phyloP scores from a whole-genome alignment of 2,329 filamentous ascomycete species.

The Microdochium trichocladiopsis region DNA sequence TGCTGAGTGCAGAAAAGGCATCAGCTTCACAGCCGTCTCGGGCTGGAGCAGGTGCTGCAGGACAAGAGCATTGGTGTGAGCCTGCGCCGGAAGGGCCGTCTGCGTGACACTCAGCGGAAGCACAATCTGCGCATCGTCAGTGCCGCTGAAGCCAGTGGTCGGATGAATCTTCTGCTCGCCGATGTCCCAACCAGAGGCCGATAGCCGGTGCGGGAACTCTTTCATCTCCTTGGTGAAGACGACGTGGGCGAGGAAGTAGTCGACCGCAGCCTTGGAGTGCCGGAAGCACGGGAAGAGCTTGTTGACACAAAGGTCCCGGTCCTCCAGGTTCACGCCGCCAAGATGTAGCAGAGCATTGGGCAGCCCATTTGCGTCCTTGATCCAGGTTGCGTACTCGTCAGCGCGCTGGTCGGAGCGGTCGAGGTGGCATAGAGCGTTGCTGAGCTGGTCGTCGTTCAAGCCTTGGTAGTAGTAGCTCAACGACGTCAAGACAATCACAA shows the following conservation, averaged over 20 bases:
- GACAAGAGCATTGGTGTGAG: conserved; percentile 62
- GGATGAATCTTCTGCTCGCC: conserved; percentile 35
- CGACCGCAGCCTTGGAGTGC: conserved; percentile 44
- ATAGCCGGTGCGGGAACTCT: conserved; percentile 57
- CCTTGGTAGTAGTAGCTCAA: conserved; percentile 52
- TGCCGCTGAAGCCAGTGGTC: conserved; percentile 64
- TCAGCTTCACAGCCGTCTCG: conserved; percentile 36
- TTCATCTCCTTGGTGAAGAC: conserved; percentile 57
- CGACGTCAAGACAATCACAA: conserved; percentile 47
- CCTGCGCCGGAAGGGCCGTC: conserved; percentile 43
- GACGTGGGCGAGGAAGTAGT: conserved; percentile 54
- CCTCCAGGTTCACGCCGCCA: conserved; percentile 49
- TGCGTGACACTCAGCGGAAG: conserved; percentile 51
- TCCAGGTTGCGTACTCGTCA: conserved; percentile 44
- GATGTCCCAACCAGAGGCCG: conserved; percentile 64
- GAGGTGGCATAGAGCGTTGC: conserved; percentile 37
- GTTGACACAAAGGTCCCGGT: conserved; percentile 36
- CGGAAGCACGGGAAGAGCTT: conserved; percentile 46
- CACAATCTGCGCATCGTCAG: conserved; percentile 53
- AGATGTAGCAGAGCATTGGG: conserved; percentile 30
- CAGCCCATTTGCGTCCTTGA: conserved; percentile 23
- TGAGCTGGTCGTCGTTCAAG: conserved; percentile 41
- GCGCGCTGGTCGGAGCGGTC: conserved; percentile 41
- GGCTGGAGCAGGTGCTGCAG: conserved; percentile 48
- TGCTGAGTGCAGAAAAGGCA: neutral